Percentiles rank a stretch among this genome's conserved stretches.
Conservation (phyloP, 768 basidiomycete species). For the Pleurotus platypus region DNA sequence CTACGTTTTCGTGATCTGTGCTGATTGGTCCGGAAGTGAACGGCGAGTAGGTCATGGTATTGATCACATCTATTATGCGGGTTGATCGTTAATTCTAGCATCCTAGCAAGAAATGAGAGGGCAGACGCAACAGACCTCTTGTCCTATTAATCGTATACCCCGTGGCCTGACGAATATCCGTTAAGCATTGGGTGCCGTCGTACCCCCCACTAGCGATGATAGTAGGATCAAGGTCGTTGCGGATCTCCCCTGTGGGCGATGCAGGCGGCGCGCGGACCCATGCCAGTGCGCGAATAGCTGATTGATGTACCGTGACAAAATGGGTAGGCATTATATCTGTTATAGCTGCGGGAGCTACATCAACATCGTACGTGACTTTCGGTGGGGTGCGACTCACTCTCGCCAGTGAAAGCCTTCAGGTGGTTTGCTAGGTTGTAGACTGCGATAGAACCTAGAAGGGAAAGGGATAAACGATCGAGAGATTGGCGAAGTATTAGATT, state of each 20-base stretch:
- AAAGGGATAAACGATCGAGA: constrained; percentile 7
- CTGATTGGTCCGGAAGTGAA: constrained; percentile 69
- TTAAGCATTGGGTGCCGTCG: constrained; percentile 73
- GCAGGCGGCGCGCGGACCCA: constrained; percentile 72
- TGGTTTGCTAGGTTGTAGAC: constrained; percentile 51
- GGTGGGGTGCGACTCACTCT: neutral
- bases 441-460: constrained; percentile 44
- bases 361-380: neutral
- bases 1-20: constrained; percentile 79
- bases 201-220: constrained; percentile 77
- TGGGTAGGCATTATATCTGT: constrained; percentile 61
- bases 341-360: constrained; percentile 20
- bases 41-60: constrained; percentile 60
- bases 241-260: constrained; percentile 40
- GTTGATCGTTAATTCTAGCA: neutral
- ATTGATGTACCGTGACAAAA: constrained; percentile 73
- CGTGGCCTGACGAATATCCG: constrained; percentile 70
- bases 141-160: constrained; percentile 74
- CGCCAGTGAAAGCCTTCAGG: constrained; percentile 26
- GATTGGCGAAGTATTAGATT: neutral
- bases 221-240: constrained; percentile 56
- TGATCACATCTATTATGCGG: constrained; percentile 60
- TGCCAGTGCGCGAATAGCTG: constrained; percentile 69
- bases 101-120: neutral
- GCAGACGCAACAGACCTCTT: constrained; percentile 44